These are phyloP conservation scores for Aspergillus viridinutans DNA, from an alignment of 2,329 filamentous ascomycete genomes.

Conservation along the genomic window DNA sequence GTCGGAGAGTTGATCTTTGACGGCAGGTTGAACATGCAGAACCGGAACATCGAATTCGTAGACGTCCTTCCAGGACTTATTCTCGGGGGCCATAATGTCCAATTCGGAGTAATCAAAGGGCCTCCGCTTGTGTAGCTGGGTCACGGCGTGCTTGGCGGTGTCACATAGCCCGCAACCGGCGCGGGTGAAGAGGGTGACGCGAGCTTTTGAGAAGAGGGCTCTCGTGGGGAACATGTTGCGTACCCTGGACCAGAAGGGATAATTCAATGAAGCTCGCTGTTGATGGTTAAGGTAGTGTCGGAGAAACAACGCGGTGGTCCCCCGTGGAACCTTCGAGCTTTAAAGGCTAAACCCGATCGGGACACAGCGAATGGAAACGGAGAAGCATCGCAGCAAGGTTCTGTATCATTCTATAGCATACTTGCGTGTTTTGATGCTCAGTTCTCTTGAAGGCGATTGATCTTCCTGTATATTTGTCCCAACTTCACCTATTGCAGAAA, in stretches of 20 bases:
- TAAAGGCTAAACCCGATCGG: constrained; percentile 32
- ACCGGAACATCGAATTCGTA: constrained; percentile 65
- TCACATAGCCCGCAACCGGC: constrained; percentile 58
- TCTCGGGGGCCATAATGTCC: constrained; percentile 53
- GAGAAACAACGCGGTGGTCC: neutral
- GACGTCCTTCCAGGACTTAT: constrained; percentile 55
- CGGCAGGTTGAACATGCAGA: constrained; percentile 52
- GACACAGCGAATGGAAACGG: constrained; percentile 4
- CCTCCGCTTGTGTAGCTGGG: constrained; percentile 49
- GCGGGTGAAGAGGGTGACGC: constrained; percentile 59
- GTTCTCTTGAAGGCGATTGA: constrained; percentile 2
- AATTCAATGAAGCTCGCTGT: neutral
- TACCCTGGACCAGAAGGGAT: neutral
- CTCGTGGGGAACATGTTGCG: constrained; percentile 29
- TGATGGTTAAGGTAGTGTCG: neutral
- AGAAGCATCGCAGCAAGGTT: constrained; percentile 3
- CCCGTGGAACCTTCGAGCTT: constrained; percentile 39
- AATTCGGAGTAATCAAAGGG: constrained; percentile 56
- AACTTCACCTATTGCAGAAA: neutral
- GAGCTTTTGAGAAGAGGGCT: constrained; percentile 29
- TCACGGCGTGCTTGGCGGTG: constrained; percentile 55
- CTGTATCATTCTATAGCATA: constrained; percentile 5
- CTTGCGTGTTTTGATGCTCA: neutral
- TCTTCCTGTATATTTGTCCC: neutral
- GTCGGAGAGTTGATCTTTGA: constrained; percentile 51